Evolutionary conservation across 352 stramenopile genomes (phyloP), one percentile per base, ranked within the genome.

Genomic region (Phytopythium sindhum): DNA sequence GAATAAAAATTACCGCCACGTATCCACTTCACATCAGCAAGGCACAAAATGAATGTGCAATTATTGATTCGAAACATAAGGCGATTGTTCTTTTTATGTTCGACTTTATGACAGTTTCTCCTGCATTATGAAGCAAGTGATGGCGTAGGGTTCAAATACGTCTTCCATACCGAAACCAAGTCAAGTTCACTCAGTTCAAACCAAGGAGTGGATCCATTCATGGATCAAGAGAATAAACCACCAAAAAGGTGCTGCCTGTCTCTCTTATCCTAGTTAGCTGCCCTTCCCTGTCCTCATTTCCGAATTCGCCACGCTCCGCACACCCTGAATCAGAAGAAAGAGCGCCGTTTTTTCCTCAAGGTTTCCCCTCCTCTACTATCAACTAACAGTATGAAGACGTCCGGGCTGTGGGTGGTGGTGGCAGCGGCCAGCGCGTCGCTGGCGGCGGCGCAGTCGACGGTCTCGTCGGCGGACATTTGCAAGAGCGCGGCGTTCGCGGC

Each of bases 401-500:
- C 61, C 42, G 54, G 44, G 12, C 47, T 70, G 26, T 56, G 73
- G 58, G 60, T 53, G 33, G 23, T 60, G 56, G 60, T 59, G 48
- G 7, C 26, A 21, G 51, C 63, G 8, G 41, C 69, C 9, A 29
- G 56, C 4, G 4, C 48, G 56, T 26, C 4, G 2, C 23, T 48
- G 33, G 56, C 51, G 41, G 61, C 66, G 26, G 17, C 28, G 9
- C 50, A 63, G 26, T 23, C 24, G 39, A 45, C 64, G 12, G 68
- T 69, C 37, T 53, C 72, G 57, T 73, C 41, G 37, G 61, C 75
- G 33, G 65, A 41, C 45, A 88, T 86, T 52, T 90, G 72, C 73
- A 69, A 68, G 28, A 89, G 72, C 66, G 69, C 73, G 50, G 75
- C 67, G 45, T 93, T 93, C 62, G 66, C 70, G 29, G 70, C 73